Percentiles rank a stretch among this genome's conserved stretches.
Conservation (phyloP, 202 grass and related monocot genomes). For the Tripidium arundinaceum region DNA sequence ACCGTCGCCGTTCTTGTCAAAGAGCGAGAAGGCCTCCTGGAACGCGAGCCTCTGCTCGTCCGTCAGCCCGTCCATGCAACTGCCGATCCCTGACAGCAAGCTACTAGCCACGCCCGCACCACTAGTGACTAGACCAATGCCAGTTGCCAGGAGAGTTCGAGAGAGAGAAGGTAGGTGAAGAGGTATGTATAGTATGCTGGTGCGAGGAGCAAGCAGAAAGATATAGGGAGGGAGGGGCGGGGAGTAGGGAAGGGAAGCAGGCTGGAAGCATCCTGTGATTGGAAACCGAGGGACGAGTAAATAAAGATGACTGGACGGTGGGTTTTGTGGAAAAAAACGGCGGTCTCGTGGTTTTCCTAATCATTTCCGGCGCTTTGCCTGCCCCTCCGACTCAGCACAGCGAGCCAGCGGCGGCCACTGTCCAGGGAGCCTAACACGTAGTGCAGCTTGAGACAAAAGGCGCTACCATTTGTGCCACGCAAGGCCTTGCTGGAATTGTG, state of each 20-base stretch:
- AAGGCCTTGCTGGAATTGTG: neutral
- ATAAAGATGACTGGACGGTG: slow-evolving; percentile 39
- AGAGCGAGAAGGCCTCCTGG: slow-evolving; percentile 65
- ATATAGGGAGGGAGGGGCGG: neutral
- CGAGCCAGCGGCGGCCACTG: neutral
- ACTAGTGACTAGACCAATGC: neutral
- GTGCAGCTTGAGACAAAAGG: neutral
- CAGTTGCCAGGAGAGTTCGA: neutral
- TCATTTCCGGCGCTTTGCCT: slow-evolving; percentile 41
- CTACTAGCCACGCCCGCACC: neutral
- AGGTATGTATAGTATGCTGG: neutral
- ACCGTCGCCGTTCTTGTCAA: slow-evolving; percentile 79
- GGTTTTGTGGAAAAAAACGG: slow-evolving; percentile 28
- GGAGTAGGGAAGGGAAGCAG: slow-evolving; percentile 30
- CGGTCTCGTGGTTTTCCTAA: slow-evolving; percentile 32
- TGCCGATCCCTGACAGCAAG: neutral
- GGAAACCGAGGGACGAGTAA: neutral
- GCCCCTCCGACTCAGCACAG: neutral
- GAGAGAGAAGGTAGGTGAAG: neutral
- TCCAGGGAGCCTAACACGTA: too few species aligned
- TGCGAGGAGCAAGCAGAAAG: neutral
- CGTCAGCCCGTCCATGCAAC: slow-evolving; percentile 59
- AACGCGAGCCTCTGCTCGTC: slow-evolving; percentile 55
- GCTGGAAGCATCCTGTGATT: slow-evolving; percentile 38
- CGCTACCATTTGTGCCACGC: slow-evolving; percentile 19